Evolutionary conservation across 2,329 filamentous ascomycete genomes (phyloP).

Genomic region (Trichoderma sp.): DNA sequence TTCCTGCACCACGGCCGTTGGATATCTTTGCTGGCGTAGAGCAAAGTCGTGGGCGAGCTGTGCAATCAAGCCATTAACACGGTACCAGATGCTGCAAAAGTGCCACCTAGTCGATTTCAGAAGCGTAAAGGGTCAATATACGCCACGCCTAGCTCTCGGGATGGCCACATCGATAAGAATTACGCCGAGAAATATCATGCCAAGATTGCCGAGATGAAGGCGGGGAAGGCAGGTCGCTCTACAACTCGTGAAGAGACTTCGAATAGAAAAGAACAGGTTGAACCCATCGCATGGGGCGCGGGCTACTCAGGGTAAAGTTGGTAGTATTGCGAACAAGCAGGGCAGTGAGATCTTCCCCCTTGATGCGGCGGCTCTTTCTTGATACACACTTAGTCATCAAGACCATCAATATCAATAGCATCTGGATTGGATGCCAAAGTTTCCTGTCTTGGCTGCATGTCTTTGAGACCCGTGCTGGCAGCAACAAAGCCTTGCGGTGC

Average conservation of each 20-base stretch:
- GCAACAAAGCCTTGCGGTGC: slow-evolving; percentile 91
- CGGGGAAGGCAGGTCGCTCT: slow-evolving; percentile 42
- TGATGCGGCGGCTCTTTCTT: background rate
- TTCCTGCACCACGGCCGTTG: background rate
- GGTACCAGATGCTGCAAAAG: slow-evolving; percentile 64
- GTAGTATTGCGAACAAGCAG: slow-evolving; percentile 2
- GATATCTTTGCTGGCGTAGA: background rate
- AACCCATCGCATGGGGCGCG: background rate
- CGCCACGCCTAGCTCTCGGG: slow-evolving; percentile 65
- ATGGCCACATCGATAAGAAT: slow-evolving; percentile 65
- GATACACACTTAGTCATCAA: slow-evolving; percentile 59
- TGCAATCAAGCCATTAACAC: background rate
- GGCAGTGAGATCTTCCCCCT: background rate
- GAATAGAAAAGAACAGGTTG: background rate
- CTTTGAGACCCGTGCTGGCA: slow-evolving; percentile 74
- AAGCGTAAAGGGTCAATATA: slow-evolving; percentile 72
- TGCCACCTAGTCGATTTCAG: slow-evolving; percentile 69
- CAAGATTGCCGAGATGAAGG: slow-evolving; percentile 58
- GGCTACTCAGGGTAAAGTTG: background rate
- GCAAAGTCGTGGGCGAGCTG: background rate
- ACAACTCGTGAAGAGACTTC: background rate
- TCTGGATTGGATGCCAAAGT: slow-evolving; percentile 73
- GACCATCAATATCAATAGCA: slow-evolving; percentile 77
- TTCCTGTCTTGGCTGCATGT: slow-evolving; percentile 46
- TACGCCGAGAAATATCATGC: slow-evolving; percentile 64